Conservation (phyloP, 768 basidiomycete species). For the Tricholoma sp. region DNA sequence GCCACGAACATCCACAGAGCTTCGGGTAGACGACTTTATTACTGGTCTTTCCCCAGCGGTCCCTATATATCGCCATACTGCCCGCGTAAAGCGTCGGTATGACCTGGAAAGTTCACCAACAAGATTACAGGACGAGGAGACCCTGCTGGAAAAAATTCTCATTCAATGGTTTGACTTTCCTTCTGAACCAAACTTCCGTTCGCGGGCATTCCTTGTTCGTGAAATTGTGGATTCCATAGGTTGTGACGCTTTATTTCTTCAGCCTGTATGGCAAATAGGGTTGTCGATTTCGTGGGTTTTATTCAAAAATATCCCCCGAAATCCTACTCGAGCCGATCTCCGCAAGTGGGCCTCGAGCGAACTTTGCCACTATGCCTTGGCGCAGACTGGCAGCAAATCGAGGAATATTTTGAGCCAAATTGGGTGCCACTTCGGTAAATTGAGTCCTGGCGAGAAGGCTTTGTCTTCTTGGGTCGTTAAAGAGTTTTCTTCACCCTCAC, state of each 20-base stretch:
- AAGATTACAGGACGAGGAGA: not conserved
- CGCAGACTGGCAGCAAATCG: not conserved
- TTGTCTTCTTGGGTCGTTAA: not conserved
- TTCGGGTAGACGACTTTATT: not conserved
- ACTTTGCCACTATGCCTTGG: not conserved
- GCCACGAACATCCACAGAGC: not conserved
- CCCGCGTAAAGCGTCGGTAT: not conserved
- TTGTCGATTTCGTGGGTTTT: not conserved
- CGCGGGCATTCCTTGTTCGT: not conserved
- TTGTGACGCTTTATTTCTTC: not conserved
- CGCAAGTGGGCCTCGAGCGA: not conserved
- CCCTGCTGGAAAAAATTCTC: not conserved
- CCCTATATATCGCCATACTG: not conserved
- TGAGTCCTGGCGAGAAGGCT: not conserved
- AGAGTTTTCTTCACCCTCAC: not conserved
- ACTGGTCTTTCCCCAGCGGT: not conserved
- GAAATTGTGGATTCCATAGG: not conserved
- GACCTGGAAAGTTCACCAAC: not conserved
- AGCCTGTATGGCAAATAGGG: not conserved
- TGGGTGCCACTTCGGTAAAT: not conserved
- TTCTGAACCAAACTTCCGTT: not conserved
- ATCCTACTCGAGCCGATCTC: not conserved
- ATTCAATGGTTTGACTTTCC: not conserved
- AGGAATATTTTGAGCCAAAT: not conserved
- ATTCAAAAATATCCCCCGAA: not conserved